Evolutionary conservation across 148 eudicot genomes (phyloP).

Genomic region (Spergularia bocconei): DNA sequence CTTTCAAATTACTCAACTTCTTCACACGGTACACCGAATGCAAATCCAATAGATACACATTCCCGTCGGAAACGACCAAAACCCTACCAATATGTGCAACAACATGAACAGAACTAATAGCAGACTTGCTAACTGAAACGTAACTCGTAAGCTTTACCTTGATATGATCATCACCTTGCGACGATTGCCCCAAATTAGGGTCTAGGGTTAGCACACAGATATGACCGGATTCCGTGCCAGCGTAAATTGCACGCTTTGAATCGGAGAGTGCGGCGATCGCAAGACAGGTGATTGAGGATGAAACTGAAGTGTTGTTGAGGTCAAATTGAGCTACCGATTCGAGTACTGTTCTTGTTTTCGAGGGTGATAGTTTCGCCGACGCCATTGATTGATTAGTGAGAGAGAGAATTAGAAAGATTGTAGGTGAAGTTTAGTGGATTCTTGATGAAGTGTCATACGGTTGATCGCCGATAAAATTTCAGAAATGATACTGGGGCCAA

Average conservation of each 20-base stretch:
- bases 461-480: too few species aligned
- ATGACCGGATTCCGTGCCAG: slow-evolving; percentile 59
- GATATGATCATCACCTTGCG: slow-evolving; percentile 7
- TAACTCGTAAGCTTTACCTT: slow-evolving; percentile 32
- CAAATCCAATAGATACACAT: slow-evolving; percentile 42
- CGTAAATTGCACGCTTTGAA: slow-evolving; percentile 46
- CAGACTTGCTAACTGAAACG: slow-evolving; percentile 27
- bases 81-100: slow-evolving; percentile 34
- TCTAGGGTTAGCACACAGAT: slow-evolving; percentile 51
- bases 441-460: too few species aligned
- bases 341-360: slow-evolving; percentile 44
- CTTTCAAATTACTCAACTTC: slow-evolving; percentile 41
- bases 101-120: slow-evolving; percentile 38
- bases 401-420: too few species aligned
- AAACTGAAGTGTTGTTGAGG: slow-evolving; percentile 40
- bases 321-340: slow-evolving; percentile 56
- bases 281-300: slow-evolving; percentile 43
- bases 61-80: slow-evolving; percentile 56
- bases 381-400: slow-evolving; percentile 41
- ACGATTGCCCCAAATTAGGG: slow-evolving; percentile 21
- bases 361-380: slow-evolving; percentile 35
- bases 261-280: slow-evolving; percentile 45
- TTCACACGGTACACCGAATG: slow-evolving; percentile 37
- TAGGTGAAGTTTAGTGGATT: too few species aligned
- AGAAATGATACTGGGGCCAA: too few species aligned